Evolutionary conservation across 805 yeast species (phyloP), one percentile per base, ranked within the genome.

Genomic region (Candida boidinii): DNA sequence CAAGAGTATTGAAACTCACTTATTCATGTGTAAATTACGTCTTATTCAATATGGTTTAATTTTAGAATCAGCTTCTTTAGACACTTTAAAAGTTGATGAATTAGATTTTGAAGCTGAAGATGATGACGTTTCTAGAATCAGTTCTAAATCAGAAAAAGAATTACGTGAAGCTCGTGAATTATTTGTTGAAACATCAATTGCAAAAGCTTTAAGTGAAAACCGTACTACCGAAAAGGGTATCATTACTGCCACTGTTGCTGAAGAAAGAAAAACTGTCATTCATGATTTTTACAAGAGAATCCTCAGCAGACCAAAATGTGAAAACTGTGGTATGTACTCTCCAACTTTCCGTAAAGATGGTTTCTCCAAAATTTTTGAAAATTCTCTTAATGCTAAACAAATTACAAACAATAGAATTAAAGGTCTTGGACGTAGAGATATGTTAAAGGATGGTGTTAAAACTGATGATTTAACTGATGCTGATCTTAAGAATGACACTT

Each of bases 321-420:
- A 85, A 49, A 87, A 88, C 60, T 92, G 99, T 71, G 85, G 87
- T 28, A 84, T 88, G 95, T 84, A 68, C 57, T 86, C 96, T 28
- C 97, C 99, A 35, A 68, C 80, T 23, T 90, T 80, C 66, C 77
- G 98, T 62, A 90, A 88, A 50, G 99, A 92, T 54, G 98, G 98
- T 1, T 80, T 76, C 52, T 73, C 88, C 40, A 92, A 94, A 64
- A 76, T 92, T 42, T 92, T 92, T 51, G 97, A 92, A 62, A 78
- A 77, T 44, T 76, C 94, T 5, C 68, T 94, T 45, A 70, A 70
- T 31, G 95, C 85, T 31, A 85, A 85, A 54, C 96, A 90, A 55
- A 51, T 72, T 33, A 66, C 80, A 34, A 79, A 80, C 59, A 92
- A 92, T 64, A 67, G 90, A 55, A 76, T 83, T 42, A 85, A 79